Conservation (phyloP, 1,284 basidiomycete species). For the Melanopsichium pennsylvanicum region DNA sequence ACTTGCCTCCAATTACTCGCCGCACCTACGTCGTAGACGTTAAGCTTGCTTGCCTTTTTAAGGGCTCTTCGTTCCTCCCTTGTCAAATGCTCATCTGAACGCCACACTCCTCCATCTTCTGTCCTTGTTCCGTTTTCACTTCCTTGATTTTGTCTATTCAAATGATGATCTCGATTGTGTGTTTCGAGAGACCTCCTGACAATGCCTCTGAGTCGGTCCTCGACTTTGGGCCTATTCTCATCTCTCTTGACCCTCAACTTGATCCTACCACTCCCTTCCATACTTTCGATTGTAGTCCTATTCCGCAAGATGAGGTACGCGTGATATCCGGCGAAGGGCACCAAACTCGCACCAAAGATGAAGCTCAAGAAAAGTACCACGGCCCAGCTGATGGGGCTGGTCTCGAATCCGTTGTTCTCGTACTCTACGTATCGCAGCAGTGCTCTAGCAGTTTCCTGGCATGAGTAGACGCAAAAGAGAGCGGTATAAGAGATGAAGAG, state of each 20-base stretch:
- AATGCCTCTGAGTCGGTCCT: constrained; percentile 32
- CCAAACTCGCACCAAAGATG: constrained; percentile 52
- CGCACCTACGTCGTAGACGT: constrained; percentile 59
- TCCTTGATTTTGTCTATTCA: background rate
- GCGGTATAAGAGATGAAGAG: constrained; percentile 64
- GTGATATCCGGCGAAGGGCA: constrained; percentile 60
- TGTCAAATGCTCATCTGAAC: constrained; percentile 49
- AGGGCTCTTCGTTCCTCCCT: constrained; percentile 47
- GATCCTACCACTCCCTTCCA: constrained; percentile 62
- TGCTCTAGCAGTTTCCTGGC: constrained; percentile 47
- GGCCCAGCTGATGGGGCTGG: constrained; percentile 65
- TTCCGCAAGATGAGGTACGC: constrained; percentile 64
- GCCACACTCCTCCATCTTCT: constrained; percentile 18
- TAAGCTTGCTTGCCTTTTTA: constrained; percentile 52
- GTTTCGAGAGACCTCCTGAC: constrained; percentile 11
- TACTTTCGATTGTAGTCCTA: constrained; percentile 66
- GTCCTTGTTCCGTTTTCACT: background rate
- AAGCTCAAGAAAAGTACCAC: constrained; percentile 59
- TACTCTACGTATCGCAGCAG: constrained; percentile 39
- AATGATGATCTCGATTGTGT: background rate
- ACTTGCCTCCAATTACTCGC: constrained; percentile 48
- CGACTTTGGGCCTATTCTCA: constrained; percentile 15
- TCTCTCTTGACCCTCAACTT: constrained; percentile 25
- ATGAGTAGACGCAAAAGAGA: constrained; percentile 53
- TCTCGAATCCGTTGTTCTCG: constrained; percentile 56